Evolutionary conservation across 108 stramenopile species (phyloP), one percentile per base, ranked within the genome.

Genomic region (Stephanodiscus triporus): DNA sequence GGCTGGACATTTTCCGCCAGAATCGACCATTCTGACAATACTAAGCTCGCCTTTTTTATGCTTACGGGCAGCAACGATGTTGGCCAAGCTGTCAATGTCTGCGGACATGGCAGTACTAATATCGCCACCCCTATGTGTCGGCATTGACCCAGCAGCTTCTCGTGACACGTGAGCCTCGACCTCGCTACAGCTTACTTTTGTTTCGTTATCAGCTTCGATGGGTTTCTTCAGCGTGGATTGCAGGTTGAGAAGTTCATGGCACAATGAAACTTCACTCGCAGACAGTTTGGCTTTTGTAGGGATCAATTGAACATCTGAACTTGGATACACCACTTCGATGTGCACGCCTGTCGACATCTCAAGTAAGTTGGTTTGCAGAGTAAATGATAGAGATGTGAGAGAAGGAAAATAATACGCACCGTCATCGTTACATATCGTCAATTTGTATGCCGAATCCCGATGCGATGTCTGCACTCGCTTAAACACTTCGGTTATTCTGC

Each of bases 221-320:
- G 24, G 27, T 30, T 59, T 38, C 37, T 16, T 34, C 58, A 38
- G 13, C 19, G 58, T 59, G 29, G 17, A 17, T 14, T 59, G 58
- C 34, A 59, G 0, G 14, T 59, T 59, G 58, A 59, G 36, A 7
- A 59, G 58, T 14, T 59, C 29, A 38, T 59, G 30, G 16, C 58
- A 59, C 37, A 59, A 59, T 19, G 58, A 16, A 19, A 37, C 37
- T 36, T 59, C 58, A 59, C 4, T 59, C n/a, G 32, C 58, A 6
- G 58, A 37, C 29, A 59, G n/a, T 59, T 19, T 37, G 13, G 16
- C 20, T 27, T 29, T 57, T 13, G 27, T 57, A 16, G 23, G 23
- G 56, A 7, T 59, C 24, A 26, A 30, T 32, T 26, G 56, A 17
- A 57, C 24, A 38, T 30, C 58, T 59, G 58, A 17, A 59, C 8